Base-by-base conservation (phyloP, 257 asterid genomes). In the Cinchona pubescens region DNA sequence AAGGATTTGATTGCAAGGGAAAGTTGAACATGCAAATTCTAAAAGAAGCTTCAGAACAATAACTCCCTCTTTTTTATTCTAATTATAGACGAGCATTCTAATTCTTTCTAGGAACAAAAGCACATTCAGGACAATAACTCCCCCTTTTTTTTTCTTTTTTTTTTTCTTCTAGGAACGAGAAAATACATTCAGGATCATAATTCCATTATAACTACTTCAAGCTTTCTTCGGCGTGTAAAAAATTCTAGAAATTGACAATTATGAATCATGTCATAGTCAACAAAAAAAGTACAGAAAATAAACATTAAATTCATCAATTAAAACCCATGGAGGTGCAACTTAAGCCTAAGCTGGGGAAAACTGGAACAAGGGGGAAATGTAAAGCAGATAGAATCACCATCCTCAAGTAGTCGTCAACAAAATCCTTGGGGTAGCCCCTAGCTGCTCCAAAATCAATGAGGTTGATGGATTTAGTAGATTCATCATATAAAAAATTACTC, bases 391-490 rank as follows among this genome's bases (percentile, higher is more conserved):
- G 73, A 69, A 74, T 83, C 80, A 92, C 98, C 98, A 92, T 94
- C 80, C 90, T 88, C 49, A 94, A 78, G 63, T 92, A 94, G 84
- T 92, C 93, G 78, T 92, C 97, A 19, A 94, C 97, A 53, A 94
- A 94, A 71, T 73, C 79, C 79, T 90, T 90, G 27, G 95, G 97
- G 86, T 79, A 94, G 74, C 83, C 97, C 76, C 92, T 92, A 76
- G 98, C 93, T 76, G 98, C 98, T 71, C 98, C 98, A 48, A 94
- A 94, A 88, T 94, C 98, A 65, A 94, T 92, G 78, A 94, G 98
- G 74, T 94, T 94, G 84, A 94, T 86, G 56, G 86, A 73, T 74
- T 85, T 90, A 38, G 76, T 67, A 76, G 81, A 75, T 55, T 85
- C 91, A 30, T 94, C 90, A 69, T 90, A 94, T 58, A 94, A 83